Conservation (phyloP, 208 protist species). For the Acanthamoeba polyphaga region DNA sequence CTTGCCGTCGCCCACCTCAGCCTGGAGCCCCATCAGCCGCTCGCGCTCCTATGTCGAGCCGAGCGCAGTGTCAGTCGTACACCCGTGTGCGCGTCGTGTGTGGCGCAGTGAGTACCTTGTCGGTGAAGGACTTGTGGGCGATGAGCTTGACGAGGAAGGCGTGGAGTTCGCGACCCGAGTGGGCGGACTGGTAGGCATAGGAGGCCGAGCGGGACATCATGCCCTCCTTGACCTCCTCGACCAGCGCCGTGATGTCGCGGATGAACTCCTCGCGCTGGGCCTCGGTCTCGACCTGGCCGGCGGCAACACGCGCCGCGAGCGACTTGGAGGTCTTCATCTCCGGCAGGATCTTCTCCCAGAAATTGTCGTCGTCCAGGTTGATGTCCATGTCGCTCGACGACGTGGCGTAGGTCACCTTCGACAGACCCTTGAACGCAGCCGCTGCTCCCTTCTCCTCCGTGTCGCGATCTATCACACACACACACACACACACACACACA, state of each 20-base stretch:
- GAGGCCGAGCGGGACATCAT: slow-evolving; percentile 19
- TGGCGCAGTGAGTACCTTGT: background rate
- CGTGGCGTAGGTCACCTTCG: slow-evolving; percentile 52
- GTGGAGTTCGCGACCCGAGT: slow-evolving; percentile 11
- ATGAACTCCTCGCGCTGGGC: slow-evolving; percentile 9
- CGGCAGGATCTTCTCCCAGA: slow-evolving; percentile 88
- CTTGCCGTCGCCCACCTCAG: slow-evolving; percentile 12
- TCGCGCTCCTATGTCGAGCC: background rate
- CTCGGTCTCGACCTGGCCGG: slow-evolving; percentile 3
- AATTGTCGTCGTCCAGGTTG: slow-evolving; percentile 89
- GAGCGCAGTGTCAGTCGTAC: background rate
- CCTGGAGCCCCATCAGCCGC: background rate
- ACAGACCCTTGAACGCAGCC: slow-evolving; percentile 36
- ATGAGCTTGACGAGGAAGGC: slow-evolving; percentile 39
- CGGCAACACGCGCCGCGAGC: background rate
- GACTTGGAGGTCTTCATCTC: slow-evolving; percentile 59
- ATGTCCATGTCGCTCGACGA: slow-evolving; percentile 67
- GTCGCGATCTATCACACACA: background rate
- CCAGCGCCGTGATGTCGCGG: background rate
- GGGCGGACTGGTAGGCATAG: background rate
- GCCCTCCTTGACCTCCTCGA: slow-evolving; percentile 35
- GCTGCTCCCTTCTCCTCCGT: background rate
- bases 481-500: background rate
- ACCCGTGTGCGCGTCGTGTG: no score
- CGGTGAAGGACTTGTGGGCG: background rate